Evolutionary conservation across 1,139 yeast species (phyloP).

Genomic region (Scheffersomyces lignicola): DNA sequence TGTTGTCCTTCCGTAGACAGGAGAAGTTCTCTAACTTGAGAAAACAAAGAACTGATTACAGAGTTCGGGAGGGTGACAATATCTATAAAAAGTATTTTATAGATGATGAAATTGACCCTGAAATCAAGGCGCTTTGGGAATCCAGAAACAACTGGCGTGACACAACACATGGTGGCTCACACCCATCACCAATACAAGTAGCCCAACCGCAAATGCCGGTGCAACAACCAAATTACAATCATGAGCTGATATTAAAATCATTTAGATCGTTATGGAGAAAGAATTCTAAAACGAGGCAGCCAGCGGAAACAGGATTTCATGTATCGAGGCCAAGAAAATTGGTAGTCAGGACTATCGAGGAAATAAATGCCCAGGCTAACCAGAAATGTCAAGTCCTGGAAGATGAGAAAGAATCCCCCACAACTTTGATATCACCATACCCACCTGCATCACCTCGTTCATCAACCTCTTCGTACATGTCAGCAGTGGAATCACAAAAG

Average conservation of each 20-base stretch:
- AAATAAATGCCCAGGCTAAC: constrained; percentile 5
- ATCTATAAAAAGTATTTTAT: constrained; percentile 42
- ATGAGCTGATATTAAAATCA: not conserved
- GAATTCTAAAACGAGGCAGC: constrained; percentile 4
- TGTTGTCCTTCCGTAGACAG: constrained; percentile 21
- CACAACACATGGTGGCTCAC: constrained; percentile 1
- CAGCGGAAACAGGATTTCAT: constrained; percentile 29
- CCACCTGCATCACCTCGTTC: no score
- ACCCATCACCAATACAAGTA: not conserved
- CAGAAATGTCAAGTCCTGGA: constrained; percentile 3
- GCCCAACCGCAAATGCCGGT: not conserved
- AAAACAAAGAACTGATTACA: constrained; percentile 36
- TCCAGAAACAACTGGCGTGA: constrained; percentile 29
- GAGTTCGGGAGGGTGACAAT: constrained; percentile 50
- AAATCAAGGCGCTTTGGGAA: constrained; percentile 52
- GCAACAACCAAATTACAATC: not conserved
- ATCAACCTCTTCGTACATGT: no score
- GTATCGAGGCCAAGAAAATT: constrained; percentile 47
- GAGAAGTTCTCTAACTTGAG: constrained; percentile 23
- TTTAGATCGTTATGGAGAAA: constrained; percentile 4
- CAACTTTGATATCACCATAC: no score
- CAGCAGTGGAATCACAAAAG: no score
- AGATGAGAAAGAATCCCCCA: constrained; percentile 2
- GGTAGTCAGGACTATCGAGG: constrained; percentile 25
- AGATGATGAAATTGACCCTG: constrained; percentile 48